Base-by-base conservation (phyloP, 768 basidiomycete species). In the Baorangia bicolor region DNA sequence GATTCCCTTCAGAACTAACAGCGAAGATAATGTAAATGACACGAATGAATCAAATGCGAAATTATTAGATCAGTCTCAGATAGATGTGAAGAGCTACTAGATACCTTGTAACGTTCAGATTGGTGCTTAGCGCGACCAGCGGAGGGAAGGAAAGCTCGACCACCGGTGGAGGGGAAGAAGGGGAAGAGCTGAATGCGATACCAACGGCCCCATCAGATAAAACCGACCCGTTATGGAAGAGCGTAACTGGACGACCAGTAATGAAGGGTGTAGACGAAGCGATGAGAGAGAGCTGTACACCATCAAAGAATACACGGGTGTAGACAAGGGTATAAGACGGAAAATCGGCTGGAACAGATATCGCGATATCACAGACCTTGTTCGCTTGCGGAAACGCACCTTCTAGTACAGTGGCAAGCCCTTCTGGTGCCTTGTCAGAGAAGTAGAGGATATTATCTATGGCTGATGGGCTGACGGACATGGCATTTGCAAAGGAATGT, bases 221-320 rank as follows among this genome's bases (percentile, higher is more conserved):
- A 25, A 90, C 77, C 2, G 76, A 65, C 35, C 76, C 73, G 47
- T 87, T 80, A 55, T 78, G 70, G 56, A 91, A 84, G 11, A 92
- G 73, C 0, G 90, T 92, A 28, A 86, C 81, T 1, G 86, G 84
- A 20, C 86, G 74, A 14, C 90, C 91, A 2, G 88, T 92, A 6
- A 90, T 72, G 66, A 92, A 92, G 1, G 90, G 89, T 2, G 91
- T 92, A 3, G 89, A 86, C 0, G 89, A 77, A 0, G 85, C 86
- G 21, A 87, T 69, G 20, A 92, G 76, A 5, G 89, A 88, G 49
- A 90, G 70, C 83, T 90, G 64, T 31, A 12, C 5, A 23, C n/a
- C 42, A 44, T 34, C 18, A 46, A 37, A 28, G 23, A 30, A 46
- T 37, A 45, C 35, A 40, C 5, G 18, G 30, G 30, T 21, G 14